Base-by-base conservation (phyloP, 148 eudicot species). In the Rhododendron kiyosumense region DNA sequence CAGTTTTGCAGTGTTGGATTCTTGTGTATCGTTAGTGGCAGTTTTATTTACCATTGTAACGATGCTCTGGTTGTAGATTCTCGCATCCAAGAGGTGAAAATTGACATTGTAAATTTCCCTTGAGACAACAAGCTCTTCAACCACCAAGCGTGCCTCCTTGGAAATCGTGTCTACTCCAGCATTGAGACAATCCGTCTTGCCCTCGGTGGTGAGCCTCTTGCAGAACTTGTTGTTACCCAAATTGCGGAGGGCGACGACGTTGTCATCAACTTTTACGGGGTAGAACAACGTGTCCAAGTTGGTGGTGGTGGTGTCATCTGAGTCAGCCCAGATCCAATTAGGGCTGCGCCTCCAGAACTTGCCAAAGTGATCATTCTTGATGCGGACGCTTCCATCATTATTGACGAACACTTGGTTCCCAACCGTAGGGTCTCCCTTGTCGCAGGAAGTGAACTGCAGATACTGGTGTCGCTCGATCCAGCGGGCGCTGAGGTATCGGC, bases 281-380 rank as follows among this genome's bases (percentile, higher is more conserved):
- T 11, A 65, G 24, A 83, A 83, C 77, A 67, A 65, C 7, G 77
- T 41, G 85, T 83, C 52, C 4, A 9, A 8, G 77, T 83, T 12
- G 51, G 10, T 2, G 41, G 12, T 26, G 36, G 79, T 26, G 82
- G 78, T 13, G 32, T 78, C 75, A 14, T 43, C n/a, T 8, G 84
- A 63, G 24, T 85, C 87, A 9, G 78, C 83, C 87, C 83, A 80
- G 30, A 85, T 85, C 87, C 87, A 85, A 14, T 79, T 45, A 45
- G 65, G 78, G 61, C 79, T 85, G 28, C 84, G 69, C 78, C 87
- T 46, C 84, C 87, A 85, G 65, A 80, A 85, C 9, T 69, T 85
- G 8, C 48, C 38, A 5, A 6, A n/a, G 32, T 67, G 7, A 13
- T 79, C 5, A 2, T 59, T 46, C 84, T 85, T 85, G 18, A 85